Base-by-base conservation (phyloP, 805 yeast species). In the Candida peoriensis region DNA sequence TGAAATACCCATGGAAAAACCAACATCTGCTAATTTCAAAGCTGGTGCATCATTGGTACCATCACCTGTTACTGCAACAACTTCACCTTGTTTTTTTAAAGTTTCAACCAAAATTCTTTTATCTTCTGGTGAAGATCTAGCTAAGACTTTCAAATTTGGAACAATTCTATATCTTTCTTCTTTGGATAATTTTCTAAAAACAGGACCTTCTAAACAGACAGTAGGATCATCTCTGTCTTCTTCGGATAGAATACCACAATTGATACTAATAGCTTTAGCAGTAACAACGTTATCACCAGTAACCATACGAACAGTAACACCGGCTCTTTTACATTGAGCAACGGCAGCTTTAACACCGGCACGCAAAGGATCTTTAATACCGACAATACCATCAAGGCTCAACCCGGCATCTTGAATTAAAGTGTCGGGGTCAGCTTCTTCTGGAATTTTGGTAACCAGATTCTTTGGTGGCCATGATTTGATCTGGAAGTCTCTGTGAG, bases 1-100 rank as follows among this genome's bases (percentile, higher is more conserved):
- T 8, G 95, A 74, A 41, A 89, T 86, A 46, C 99, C 99, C 99
- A 93, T 93, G 3, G 97, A 85, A 55, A 93, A 90, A 2, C 99
- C 99, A 39, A 93, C 95, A 63, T 93, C 97, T 0, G 98, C 99
- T 39, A 89, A 69, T 54, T 90, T 87, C 54, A 93, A 72, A 4
- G 98, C 97, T 12, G 97, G 97, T 0, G 97, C 98, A 70, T 93
- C 99, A 58, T 93, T 93, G 8, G 97, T 90, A 61, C 99, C 99
- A 59, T 93, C 99, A 55, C 98, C 99, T 24, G 99, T 93, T 23
- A 90, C 97, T 2, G 98, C 98, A 32, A 93, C 98, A 23, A 90
- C 95, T 54, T 93, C 97, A 17, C 94, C 95, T 54, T 78, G 69
- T 24, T 70, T 66, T 51, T 81, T 79, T 48, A 93, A 67, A 10